Evolutionary conservation across 169 alveolate genomes (phyloP).

Genomic region (Plasmodium malariae): DNA sequence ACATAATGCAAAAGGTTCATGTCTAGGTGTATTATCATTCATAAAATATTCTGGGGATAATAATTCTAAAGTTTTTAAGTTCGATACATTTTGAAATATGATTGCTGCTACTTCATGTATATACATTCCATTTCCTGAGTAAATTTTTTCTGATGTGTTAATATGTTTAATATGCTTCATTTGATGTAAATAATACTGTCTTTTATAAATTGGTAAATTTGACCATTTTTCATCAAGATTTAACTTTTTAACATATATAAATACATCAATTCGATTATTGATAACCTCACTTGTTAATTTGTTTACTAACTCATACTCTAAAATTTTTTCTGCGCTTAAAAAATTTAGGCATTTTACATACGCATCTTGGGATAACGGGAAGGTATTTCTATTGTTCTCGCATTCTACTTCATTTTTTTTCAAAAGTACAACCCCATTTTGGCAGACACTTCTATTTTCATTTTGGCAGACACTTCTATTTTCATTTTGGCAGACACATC

Average conservation of each 20-base stretch:
- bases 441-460: neutral
- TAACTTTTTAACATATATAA: conserved; percentile 44
- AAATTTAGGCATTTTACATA: conserved; percentile 62
- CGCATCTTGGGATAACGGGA: conserved; percentile 50
- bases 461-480: neutral
- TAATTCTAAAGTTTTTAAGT: conserved; percentile 69
- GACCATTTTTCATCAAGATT: conserved; percentile 69
- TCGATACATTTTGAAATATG: conserved; percentile 64
- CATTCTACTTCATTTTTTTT: neutral
- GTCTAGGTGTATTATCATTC: conserved; percentile 75
- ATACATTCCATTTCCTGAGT: conserved; percentile 64
- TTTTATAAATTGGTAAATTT: conserved; percentile 59
- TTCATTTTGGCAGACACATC: neutral
- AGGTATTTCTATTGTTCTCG: neutral
- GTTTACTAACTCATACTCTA: conserved; percentile 53
- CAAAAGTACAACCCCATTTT: too few relatives aligned
- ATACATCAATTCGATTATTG: conserved; percentile 55
- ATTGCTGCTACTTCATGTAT: conserved; percentile 77
- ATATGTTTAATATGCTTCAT: conserved; percentile 68
- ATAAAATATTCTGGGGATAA: conserved; percentile 69
- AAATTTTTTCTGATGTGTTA: conserved; percentile 64
- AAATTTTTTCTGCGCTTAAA: conserved; percentile 35
- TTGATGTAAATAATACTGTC: conserved; percentile 72
- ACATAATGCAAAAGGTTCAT: conserved; percentile 69
- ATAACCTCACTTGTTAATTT: conserved; percentile 40